A percentile compares a stretch with the other conserved stretches of the same genome.
Conservation (phyloP, 2,329 filamentous ascomycete genomes). For the Drechslerella coelobrocha region DNA sequence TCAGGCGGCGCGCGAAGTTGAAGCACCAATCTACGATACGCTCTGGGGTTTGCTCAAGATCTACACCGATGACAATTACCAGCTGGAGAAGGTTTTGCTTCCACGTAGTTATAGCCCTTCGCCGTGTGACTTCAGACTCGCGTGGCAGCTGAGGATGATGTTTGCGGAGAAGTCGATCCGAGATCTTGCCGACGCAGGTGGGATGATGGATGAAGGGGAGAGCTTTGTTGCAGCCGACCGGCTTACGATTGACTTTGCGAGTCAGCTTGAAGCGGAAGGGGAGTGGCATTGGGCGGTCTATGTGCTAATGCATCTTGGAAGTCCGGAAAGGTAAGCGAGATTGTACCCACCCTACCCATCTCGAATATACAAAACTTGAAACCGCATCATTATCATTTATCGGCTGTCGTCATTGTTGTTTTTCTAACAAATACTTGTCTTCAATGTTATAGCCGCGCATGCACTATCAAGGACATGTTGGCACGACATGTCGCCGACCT, state of each 20-base stretch:
- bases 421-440: constrained; percentile 1
- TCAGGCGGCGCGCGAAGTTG: constrained; percentile 70
- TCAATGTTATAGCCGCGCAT: constrained; percentile 64
- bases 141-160: constrained; percentile 72
- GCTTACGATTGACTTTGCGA: constrained; percentile 70
- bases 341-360: background rate
- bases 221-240: constrained; percentile 68
- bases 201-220: constrained; percentile 63
- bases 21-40: constrained; percentile 69
- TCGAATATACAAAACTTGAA: background rate
- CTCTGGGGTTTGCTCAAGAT: constrained; percentile 87
- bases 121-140: constrained; percentile 51
- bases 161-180: constrained; percentile 51
- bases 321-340: constrained; percentile 58
- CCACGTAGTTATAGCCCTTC: constrained; percentile 51
- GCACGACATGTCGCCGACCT: constrained; percentile 74
- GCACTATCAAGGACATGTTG: constrained; percentile 74
- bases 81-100: constrained; percentile 55
- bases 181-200: constrained; percentile 47
- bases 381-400: background rate
- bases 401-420: background rate
- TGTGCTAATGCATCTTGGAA: constrained; percentile 77
- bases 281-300: constrained; percentile 76
- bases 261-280: constrained; percentile 69
- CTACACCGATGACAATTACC: constrained; percentile 69